Conservation (phyloP, 2,329 filamentous ascomycete genomes). For the Aspergillus aculeatinus region DNA sequence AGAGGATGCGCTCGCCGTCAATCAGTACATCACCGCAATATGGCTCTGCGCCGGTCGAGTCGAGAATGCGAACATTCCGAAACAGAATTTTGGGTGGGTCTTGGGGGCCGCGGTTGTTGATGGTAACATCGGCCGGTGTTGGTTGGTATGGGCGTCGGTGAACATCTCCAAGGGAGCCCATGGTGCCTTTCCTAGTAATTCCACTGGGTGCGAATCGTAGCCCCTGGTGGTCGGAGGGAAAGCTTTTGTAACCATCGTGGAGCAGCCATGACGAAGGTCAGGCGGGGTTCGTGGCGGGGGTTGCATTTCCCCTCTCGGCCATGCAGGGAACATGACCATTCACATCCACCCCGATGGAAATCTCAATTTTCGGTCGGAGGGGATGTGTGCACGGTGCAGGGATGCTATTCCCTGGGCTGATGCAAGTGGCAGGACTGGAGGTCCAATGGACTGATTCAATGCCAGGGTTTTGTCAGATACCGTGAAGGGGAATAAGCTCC, state of each 20-base stretch:
- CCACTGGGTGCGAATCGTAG: neutral
- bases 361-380: neutral
- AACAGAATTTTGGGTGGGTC: slow-evolving; percentile 31
- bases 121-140: slow-evolving; percentile 1
- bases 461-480: neutral
- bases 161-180: neutral
- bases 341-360: neutral
- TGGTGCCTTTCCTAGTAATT: neutral
- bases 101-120: neutral
- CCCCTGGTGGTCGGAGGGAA: neutral
- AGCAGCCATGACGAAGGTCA: neutral
- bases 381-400: neutral
- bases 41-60: slow-evolving; percentile 39
- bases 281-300: neutral
- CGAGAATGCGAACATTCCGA: slow-evolving; percentile 42
- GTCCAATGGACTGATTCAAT: neutral
- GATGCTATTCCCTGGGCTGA: neutral
- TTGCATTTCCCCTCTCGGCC: neutral
- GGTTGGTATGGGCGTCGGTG: neutral
- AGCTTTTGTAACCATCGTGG: neutral
- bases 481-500: neutral
- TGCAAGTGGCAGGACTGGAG: neutral
- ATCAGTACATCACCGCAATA: slow-evolving; percentile 44
- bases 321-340: neutral
- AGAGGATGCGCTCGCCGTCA: slow-evolving; percentile 36